Evolutionary conservation across 176 grass and related monocot genomes (phyloP), one percentile per base, ranked within the genome.

Genomic region (sorghum (Sorghum bicolor)): DNA sequence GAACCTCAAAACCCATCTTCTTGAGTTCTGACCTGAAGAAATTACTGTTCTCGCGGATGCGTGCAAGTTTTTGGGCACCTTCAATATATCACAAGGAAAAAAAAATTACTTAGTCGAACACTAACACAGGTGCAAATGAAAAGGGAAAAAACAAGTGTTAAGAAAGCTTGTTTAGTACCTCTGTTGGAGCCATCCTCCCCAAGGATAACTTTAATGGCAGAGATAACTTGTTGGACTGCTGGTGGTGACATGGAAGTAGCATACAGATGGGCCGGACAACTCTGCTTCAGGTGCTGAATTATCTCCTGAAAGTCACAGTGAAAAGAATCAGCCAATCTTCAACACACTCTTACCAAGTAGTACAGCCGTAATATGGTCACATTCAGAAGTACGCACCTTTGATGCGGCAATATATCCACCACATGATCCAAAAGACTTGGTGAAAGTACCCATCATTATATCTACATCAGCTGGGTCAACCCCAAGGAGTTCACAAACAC

Each of bases 371-470:
- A 20, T 32, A 74, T 16, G 17, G 17, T 19, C 1, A n/a, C 75
- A 22, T 68, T 57, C 15, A 20, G 41, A 19, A 31, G 16, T 69
- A 63, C 5, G 66, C 32, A 94, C 90, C 85, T 94, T 92, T 34
- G 94, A 94, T 83, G 90, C 94, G 11, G 94, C 92, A 89, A 94
- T 94, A 77, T 97, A 94, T 66, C 94, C 94, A 72, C 92, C 94
- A 85, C 86, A 94, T 72, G 92, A 97, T 67, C 94, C 92, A 83
- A 92, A 94, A 22, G 92, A 92, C 69, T 97, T 94, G 28, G 92
- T 94, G 72, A 92, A 97, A 63, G 88, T 97, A 64, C 94, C 94
- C 94, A 97, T 97, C 94, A 94, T 94, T 64, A 94, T 94, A 83
- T 97, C 90, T 8, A 97, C 83, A 66, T 97, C 89, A 87, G 80